Evolutionary conservation across 2,329 filamentous ascomycete genomes (phyloP), one percentile per base, ranked within the genome.

Genomic region (Ustulina deusta): DNA sequence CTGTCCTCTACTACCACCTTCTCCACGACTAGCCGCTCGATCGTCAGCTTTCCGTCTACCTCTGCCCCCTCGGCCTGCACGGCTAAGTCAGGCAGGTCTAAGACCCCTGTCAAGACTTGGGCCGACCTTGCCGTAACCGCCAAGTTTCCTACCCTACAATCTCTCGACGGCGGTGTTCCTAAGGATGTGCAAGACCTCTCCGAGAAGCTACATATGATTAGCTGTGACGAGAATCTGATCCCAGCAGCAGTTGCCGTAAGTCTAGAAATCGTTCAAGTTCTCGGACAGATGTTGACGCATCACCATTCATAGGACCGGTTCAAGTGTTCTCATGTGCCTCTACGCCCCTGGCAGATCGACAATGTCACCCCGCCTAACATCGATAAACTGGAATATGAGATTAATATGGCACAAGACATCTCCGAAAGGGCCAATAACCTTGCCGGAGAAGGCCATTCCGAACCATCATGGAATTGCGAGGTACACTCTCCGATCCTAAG

Each of bases 31-130:
- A 32, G 51, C 29, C n/a, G 32, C 29, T 58, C 27, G 9, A n/a
- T 36, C n/a, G 17, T 36, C 1, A 38, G 51, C 29, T 36, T 54
- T 22, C 51, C 51, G 9, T 54, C 32, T 22, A 36, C 5, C 17
- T 36, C 32, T 17, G 29, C 51, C 17, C n/a, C 29, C 32, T 54
- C 51, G 2, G 17, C 29, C 51, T 15, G 17, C 32, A 36, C 29
- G 17, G 51, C 32, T 11, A 54, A 54, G 32, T 36, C 29, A 22
- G 51, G 51, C 51, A 36, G 29, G 32, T 54, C 51, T 54, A 38
- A 54, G 51, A 54, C 17, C n/a, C 51, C 20, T 54, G 51, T 54
- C n/a, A 54, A 22, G 32, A 54, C 51, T 9, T 36, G 36, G 51
- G 51, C 51, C 17, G 51, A 54, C 32, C n/a, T 54, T 36, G 32